Conservation (phyloP, 805 yeast genomes). For the Barnettozyma sp. region DNA sequence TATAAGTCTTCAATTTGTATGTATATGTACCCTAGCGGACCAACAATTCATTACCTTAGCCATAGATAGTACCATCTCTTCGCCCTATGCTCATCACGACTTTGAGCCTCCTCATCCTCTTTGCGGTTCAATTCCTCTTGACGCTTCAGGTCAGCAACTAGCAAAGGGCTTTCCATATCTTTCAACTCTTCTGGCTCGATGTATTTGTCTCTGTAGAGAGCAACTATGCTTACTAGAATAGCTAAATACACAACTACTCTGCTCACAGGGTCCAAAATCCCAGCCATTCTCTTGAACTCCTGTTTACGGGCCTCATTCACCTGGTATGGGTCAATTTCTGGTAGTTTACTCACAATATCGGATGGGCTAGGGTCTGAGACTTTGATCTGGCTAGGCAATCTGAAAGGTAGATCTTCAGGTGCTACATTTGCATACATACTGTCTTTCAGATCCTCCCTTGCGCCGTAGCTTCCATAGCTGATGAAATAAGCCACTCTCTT, state of each 20-base stretch:
- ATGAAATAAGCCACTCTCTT: conserved; percentile 55
- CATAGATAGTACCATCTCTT: conserved; percentile 26
- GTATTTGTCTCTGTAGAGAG: conserved; percentile 49
- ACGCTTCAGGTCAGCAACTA: conserved; percentile 31
- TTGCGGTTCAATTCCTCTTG: conserved; percentile 18
- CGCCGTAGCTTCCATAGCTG: conserved; percentile 67
- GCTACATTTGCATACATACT: conserved; percentile 36
- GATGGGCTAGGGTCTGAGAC: conserved; percentile 11
- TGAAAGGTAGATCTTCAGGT: conserved; percentile 60
- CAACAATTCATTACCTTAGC: conserved; percentile 16
- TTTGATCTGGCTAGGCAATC: conserved; percentile 30
- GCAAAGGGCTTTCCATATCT: conserved; percentile 31
- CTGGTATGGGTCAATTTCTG: conserved; percentile 34
- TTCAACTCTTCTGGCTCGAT: conserved; percentile 36
- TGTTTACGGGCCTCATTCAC: conserved; percentile 38
- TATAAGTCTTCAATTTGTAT: not conserved
- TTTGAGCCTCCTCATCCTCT: conserved; percentile 8
- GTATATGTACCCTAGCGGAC: not conserved
- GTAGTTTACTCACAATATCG: conserved; percentile 27
- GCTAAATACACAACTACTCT: conserved; percentile 46
- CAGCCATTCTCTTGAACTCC: conserved; percentile 39
- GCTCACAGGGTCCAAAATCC: conserved; percentile 50
- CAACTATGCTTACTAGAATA: conserved; percentile 40
- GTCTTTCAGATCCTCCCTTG: conserved; percentile 46
- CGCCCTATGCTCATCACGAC: not conserved